Conservation (phyloP, 257 asterid genomes). For the Solanum rostratum region DNA sequence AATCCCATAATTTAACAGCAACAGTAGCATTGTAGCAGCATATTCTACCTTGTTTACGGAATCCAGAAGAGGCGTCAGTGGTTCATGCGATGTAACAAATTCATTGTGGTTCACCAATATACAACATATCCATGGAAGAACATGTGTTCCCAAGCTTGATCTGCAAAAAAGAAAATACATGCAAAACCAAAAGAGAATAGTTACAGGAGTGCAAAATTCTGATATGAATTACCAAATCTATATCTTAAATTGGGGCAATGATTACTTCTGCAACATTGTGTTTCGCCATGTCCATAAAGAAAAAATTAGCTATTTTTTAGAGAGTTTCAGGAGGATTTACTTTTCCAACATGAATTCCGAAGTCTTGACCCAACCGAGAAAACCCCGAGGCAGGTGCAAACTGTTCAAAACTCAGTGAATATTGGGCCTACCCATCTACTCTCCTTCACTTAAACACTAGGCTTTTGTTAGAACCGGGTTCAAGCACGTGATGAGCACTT, state of each 20-base stretch:
- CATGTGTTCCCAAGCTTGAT: slow-evolving; percentile 33
- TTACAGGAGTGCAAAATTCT: neutral
- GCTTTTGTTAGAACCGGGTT: neutral
- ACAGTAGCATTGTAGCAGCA: neutral
- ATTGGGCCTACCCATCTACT: neutral
- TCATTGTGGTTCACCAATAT: slow-evolving; percentile 56
- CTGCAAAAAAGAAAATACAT: slow-evolving; percentile 24
- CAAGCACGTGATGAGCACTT: neutral
- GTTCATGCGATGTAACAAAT: slow-evolving; percentile 49
- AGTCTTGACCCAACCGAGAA: neutral
- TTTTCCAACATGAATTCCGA: neutral
- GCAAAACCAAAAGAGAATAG: neutral
- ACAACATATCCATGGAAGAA: slow-evolving; percentile 81
- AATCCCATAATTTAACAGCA: neutral
- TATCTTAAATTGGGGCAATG: neutral
- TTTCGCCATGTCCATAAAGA: neutral
- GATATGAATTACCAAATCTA: neutral
- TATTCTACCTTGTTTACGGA: slow-evolving; percentile 61
- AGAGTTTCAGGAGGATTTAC: neutral
- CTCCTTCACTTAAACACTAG: neutral
- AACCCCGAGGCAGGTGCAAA: neutral
- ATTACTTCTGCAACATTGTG: neutral
- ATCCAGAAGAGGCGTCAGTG: slow-evolving; percentile 45
- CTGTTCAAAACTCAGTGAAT: neutral
- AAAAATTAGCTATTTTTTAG: neutral